Percentiles rank a stretch among this genome's conserved stretches.
Evolutionary conservation across 1,284 basidiomycete species (phyloP).

Genomic region (Microbotryomycetes sp.): DNA sequence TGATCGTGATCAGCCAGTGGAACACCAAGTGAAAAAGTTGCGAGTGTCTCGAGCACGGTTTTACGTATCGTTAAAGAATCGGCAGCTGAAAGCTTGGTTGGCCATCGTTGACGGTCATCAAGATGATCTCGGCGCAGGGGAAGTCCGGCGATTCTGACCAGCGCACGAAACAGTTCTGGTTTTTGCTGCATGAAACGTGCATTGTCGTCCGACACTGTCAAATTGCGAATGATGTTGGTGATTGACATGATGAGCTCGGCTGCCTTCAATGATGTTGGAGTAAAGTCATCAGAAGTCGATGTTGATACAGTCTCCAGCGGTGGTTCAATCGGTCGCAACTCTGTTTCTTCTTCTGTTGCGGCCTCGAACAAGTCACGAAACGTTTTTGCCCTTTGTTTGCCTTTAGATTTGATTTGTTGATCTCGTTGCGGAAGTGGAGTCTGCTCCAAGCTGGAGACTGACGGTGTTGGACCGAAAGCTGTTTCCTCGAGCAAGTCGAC

Average conservation of each 20-base stretch:
- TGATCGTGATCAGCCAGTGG: slow-evolving; percentile 5
- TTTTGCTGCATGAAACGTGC: slow-evolving; percentile 60
- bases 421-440: slow-evolving; percentile 40
- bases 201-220: slow-evolving; percentile 70
- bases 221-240: slow-evolving; percentile 78
- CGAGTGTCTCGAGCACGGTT: slow-evolving; percentile 22
- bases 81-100: slow-evolving; percentile 54
- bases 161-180: slow-evolving; percentile 57
- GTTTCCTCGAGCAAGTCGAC: slow-evolving; percentile 79
- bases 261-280: slow-evolving; percentile 54
- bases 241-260: slow-evolving; percentile 64
- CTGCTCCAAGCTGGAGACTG: slow-evolving; percentile 7
- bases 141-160: slow-evolving; percentile 56
- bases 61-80: slow-evolving; percentile 45
- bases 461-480: slow-evolving; percentile 51
- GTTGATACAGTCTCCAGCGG: not conserved
- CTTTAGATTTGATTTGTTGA: not conserved
- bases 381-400: not conserved
- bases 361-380: slow-evolving; percentile 52
- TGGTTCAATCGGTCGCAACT: slow-evolving; percentile 28
- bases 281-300: slow-evolving; percentile 40
- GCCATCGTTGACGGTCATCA: slow-evolving; percentile 34
- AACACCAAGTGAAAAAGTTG: slow-evolving; percentile 22
- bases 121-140: slow-evolving; percentile 44
- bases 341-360: slow-evolving; percentile 45